These are phyloP conservation scores for Metarhizium album DNA, from an alignment of 2,329 filamentous ascomycete genomes.

Conservation along the genomic window DNA sequence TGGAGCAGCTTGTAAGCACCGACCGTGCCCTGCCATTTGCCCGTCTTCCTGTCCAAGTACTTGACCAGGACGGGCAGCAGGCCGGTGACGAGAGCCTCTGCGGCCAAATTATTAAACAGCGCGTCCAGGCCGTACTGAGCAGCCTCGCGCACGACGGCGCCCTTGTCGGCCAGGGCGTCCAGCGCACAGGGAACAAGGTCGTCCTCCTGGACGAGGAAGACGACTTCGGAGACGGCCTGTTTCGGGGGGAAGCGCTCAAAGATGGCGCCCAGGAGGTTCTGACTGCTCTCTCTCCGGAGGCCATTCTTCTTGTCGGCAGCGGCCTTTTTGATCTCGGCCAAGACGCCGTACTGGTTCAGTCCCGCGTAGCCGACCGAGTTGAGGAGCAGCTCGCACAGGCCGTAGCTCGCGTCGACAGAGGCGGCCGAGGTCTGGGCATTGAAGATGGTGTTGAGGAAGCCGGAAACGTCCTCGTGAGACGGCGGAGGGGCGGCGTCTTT, in stretches of 20 bases:
- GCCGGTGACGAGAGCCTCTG: slow-evolving; percentile 74
- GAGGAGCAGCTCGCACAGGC: slow-evolving; percentile 47
- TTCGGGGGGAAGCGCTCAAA: slow-evolving; percentile 79
- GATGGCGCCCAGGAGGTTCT: slow-evolving; percentile 87
- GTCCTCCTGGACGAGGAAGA: slow-evolving; percentile 73
- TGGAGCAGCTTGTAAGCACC: slow-evolving; percentile 77
- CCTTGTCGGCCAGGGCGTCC: slow-evolving; percentile 85
- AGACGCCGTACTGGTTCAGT: slow-evolving; percentile 41
- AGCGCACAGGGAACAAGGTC: slow-evolving; percentile 62
- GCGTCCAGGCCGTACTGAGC: slow-evolving; percentile 91
- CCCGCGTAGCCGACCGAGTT: slow-evolving; percentile 43
- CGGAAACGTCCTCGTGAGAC: slow-evolving; percentile 53
- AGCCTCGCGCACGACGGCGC: slow-evolving; percentile 75
- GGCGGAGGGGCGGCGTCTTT: slow-evolving; percentile 44
- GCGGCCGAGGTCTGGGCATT: slow-evolving; percentile 56
- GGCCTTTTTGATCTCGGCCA: slow-evolving; percentile 55
- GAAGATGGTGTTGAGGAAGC: slow-evolving; percentile 58
- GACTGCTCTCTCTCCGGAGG: slow-evolving; percentile 74
- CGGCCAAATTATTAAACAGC: slow-evolving; percentile 65
- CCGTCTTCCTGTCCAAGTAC: slow-evolving; percentile 74
- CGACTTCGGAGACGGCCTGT: slow-evolving; percentile 67
- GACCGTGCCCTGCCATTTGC: slow-evolving; percentile 95
- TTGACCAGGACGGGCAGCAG: slow-evolving; percentile 64
- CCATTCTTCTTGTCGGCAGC: slow-evolving; percentile 91
- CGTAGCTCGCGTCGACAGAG: slow-evolving; percentile 55